Conservation (phyloP, 108 stramenopile species). For the Nitzschia sp. region DNA sequence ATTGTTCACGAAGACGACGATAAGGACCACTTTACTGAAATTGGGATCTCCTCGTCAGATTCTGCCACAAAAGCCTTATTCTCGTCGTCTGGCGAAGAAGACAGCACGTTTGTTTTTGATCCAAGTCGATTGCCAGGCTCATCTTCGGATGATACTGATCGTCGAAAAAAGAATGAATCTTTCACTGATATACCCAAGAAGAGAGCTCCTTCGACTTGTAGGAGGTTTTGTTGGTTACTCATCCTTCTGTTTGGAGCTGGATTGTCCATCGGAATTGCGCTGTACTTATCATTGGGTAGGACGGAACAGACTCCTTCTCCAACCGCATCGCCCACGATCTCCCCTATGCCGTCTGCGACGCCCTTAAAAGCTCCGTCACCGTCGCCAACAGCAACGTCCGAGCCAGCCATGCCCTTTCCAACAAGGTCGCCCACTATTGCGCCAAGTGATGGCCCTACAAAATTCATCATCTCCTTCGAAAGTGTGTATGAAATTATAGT, state of each 20-base stretch:
- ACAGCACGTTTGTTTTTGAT: background rate
- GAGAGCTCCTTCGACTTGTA: background rate
- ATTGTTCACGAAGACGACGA: constrained; percentile 5
- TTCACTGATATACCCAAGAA: no score
- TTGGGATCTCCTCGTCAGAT: background rate
- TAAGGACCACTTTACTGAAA: background rate
- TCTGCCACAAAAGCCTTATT: background rate
- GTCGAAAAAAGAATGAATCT: background rate
- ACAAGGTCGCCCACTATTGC: background rate
- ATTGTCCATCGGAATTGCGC: background rate
- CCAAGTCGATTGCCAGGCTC: background rate
- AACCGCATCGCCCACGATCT: background rate
- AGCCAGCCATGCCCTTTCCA: background rate
- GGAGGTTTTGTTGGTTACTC: background rate
- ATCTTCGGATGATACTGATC: background rate
- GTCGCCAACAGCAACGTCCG: background rate
- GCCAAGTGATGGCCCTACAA: constrained; percentile 7
- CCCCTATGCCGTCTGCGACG: background rate
- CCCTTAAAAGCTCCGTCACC: background rate
- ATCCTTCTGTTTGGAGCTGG: background rate
- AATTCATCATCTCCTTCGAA: background rate
- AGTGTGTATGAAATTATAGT: constrained; percentile 20
- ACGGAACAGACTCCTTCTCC: background rate
- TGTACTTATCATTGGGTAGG: background rate
- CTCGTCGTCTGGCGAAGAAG: background rate